These are phyloP conservation scores for Sanghuangporus weigelae DNA, from an alignment of 1,284 basidiomycete genomes.

Conservation along the genomic window DNA sequence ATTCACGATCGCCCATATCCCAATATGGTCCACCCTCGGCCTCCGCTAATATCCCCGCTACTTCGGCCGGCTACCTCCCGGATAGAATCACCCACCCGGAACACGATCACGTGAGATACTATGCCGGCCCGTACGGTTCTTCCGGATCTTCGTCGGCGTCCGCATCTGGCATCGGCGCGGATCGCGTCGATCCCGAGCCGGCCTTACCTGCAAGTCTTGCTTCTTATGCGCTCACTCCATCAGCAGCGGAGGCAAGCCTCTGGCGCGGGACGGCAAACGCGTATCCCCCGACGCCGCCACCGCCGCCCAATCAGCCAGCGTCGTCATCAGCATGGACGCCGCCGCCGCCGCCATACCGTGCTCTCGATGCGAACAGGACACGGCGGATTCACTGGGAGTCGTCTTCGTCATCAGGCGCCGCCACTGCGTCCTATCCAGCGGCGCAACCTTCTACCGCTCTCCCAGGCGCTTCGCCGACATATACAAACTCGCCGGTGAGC, in stretches of 20 bases:
- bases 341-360: background rate
- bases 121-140: background rate
- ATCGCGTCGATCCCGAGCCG: background rate
- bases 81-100: background rate
- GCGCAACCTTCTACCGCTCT: background rate
- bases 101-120: background rate
- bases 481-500: background rate
- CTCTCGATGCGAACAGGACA: background rate
- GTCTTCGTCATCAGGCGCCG: background rate
- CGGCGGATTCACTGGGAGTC: background rate
- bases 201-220: background rate
- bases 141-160: background rate
- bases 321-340: background rate
- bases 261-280: background rate
- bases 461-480: background rate
- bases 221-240: background rate
- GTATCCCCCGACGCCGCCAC: background rate
- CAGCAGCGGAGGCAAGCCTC: background rate
- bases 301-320: background rate
- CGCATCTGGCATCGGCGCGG: background rate
- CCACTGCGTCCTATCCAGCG: background rate
- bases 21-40: background rate
- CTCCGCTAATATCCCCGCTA: background rate
- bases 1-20: background rate
- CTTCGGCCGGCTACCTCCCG: background rate